Base-by-base conservation (phyloP, 2,329 filamentous ascomycete genomes). In the Ophiosphaerella korrae region DNA sequence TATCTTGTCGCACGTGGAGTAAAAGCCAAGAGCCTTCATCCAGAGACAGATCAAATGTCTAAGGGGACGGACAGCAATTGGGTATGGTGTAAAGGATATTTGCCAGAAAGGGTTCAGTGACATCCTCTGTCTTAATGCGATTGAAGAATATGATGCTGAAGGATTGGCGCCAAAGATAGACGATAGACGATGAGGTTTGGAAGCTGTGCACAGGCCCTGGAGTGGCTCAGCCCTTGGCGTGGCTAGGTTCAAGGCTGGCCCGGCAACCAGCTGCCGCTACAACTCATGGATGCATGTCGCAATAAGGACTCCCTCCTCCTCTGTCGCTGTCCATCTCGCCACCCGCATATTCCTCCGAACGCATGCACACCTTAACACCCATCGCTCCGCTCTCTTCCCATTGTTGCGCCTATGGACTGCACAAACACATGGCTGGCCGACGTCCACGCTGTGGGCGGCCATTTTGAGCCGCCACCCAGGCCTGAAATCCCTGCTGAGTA, bases 361-460 rank as follows among this genome's bases (percentile, higher is more conserved):
- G 24, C 24, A 26, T 26, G 24, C 38, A 42, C 54, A 48, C 54
- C 24, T 52, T 46, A 13, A 54, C 32, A 57, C 26, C 45, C 47
- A 39, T 52, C 51, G 38, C 48, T 54, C 44, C 42, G 35, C 46
- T 46, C 53, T 31, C 36, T 45, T 34, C 29, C 42, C 37, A 47
- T 44, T 34, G 7, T 48, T 49, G 41, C 29, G 41, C 33, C 48
- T 23, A 60, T 60, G 54, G 44, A 3, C 31, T 53, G 32, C 41
- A 32, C 54, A 48, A 36, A 60, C 41, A 36, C 32, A 53, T 60
- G 54, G 57, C 47, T 60, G 45, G 43, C 48, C 35, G 35, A 48
- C 45, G 54, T 58, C 51, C 23, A 23, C 52, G 51, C 48, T 48
- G 48, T 36, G 18, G 52, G 54, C 44, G 52, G 57, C 41, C 49